A percentile compares a stretch with the other conserved stretches of the same genome.
Evolutionary conservation across 208 protist species (phyloP).

Genomic region (Leishmania mexicana): DNA sequence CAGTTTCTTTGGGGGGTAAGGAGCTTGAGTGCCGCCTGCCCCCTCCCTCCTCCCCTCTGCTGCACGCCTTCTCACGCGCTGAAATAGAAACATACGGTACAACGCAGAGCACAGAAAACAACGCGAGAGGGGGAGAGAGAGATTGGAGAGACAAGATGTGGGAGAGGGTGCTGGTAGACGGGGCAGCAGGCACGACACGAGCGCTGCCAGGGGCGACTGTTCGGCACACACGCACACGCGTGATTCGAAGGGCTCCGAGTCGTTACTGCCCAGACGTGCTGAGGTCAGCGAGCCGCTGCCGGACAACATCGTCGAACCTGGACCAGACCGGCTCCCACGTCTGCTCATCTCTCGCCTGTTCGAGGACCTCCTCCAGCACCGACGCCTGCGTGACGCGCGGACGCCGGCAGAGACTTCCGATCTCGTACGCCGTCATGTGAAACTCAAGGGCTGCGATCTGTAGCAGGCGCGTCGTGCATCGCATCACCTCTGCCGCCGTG

Average conservation of each 20-base stretch:
- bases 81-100: not conserved
- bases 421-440: conserved; percentile 39
- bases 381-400: conserved; percentile 41
- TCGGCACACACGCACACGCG: not conserved
- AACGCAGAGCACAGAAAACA: not conserved
- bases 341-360: conserved; percentile 42
- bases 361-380: conserved; percentile 56
- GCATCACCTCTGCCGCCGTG: conserved; percentile 46
- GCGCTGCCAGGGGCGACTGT: not conserved
- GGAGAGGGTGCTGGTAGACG: too few species aligned
- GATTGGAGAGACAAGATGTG: not conserved
- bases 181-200: too few species aligned
- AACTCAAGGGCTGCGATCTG: conserved; percentile 62
- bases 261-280: not conserved
- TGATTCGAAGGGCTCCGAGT: not conserved
- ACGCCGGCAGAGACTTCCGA: conserved; percentile 55
- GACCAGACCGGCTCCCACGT: conserved; percentile 35
- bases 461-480: conserved; percentile 55
- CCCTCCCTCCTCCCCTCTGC: not conserved
- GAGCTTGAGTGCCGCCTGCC: not conserved
- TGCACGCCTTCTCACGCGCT: not conserved
- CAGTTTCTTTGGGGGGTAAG: not conserved
- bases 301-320: conserved; percentile 37
- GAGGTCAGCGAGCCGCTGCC: conserved; percentile 7
- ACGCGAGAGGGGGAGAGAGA: conserved; percentile 6